Conservation (phyloP, 2,329 filamentous ascomycete genomes). For the Apiospora koreana region DNA sequence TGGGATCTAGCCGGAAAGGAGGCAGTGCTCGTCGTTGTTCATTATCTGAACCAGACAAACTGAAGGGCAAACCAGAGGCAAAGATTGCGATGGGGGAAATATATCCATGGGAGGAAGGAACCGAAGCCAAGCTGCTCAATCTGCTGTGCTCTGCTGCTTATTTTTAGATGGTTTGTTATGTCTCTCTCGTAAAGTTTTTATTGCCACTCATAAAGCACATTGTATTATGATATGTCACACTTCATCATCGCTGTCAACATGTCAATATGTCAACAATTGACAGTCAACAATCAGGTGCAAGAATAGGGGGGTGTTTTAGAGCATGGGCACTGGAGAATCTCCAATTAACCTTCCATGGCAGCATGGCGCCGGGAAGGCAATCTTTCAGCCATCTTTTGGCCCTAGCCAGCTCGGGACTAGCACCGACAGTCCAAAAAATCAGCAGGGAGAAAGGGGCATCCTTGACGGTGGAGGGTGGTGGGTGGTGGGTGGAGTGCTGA, state of each 20-base stretch:
- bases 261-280: no score
- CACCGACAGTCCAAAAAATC: not conserved
- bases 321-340: not conserved
- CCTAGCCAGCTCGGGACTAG: not conserved
- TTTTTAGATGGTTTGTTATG: not conserved
- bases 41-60: not conserved
- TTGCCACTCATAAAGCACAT: not conserved
- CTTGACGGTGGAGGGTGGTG: no score
- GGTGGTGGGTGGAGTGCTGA: not conserved
- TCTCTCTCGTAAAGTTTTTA: not conserved
- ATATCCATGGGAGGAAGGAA: not conserved
- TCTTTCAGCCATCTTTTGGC: conserved; percentile 3
- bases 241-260: not conserved
- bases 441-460: not conserved
- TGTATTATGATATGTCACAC: not conserved
- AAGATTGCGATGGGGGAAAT: not conserved
- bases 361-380: conserved; percentile 5
- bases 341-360: conserved; percentile 1
- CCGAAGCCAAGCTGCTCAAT: not conserved
- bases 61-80: not conserved
- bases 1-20: not conserved
- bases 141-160: not conserved
- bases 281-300: not conserved
- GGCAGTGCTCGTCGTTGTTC: not conserved
- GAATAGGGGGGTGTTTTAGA: not conserved